Evolutionary conservation across 345 rosid species (phyloP).

Genomic region (Excoecaria cochinchinensis): DNA sequence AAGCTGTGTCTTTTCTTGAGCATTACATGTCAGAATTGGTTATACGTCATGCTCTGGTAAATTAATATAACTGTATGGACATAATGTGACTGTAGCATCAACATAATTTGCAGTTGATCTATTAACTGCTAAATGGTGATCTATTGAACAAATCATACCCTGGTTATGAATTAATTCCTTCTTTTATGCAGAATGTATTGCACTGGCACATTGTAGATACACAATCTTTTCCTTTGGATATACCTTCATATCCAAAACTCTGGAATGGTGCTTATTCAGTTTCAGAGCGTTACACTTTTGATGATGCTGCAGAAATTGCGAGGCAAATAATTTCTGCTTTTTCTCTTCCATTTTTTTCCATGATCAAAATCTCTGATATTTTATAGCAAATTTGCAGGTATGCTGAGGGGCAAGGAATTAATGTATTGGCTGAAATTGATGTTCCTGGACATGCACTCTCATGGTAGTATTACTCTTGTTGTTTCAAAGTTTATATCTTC

Average conservation of each 20-base stretch:
- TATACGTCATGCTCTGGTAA: neutral
- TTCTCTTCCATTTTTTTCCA: conserved; percentile 3
- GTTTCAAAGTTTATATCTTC: conserved; percentile 7
- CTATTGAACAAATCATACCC: neutral
- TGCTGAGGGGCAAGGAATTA: conserved; percentile 55
- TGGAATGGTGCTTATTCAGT: conserved; percentile 71
- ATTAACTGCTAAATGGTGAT: neutral
- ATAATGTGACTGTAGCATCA: neutral
- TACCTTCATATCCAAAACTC: conserved; percentile 71
- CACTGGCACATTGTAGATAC: conserved; percentile 81
- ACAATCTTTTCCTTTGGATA: conserved; percentile 69
- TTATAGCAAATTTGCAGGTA: conserved; percentile 38
- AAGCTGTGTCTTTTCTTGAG: neutral
- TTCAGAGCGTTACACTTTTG: conserved; percentile 50
- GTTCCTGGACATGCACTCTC: conserved; percentile 79
- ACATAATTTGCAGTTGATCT: neutral
- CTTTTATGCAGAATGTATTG: conserved; percentile 52
- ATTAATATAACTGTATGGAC: neutral
- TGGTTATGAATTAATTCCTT: conserved; percentile 1
- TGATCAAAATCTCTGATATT: conserved; percentile 8
- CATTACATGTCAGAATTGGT: neutral
- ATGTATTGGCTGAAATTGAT: conserved; percentile 72
- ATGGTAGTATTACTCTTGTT: conserved; percentile 41
- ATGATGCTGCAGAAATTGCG: conserved; percentile 67
- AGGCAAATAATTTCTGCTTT: conserved; percentile 35